Conservation (phyloP, 768 basidiomycete genomes). For the Peribolospora baueri region DNA sequence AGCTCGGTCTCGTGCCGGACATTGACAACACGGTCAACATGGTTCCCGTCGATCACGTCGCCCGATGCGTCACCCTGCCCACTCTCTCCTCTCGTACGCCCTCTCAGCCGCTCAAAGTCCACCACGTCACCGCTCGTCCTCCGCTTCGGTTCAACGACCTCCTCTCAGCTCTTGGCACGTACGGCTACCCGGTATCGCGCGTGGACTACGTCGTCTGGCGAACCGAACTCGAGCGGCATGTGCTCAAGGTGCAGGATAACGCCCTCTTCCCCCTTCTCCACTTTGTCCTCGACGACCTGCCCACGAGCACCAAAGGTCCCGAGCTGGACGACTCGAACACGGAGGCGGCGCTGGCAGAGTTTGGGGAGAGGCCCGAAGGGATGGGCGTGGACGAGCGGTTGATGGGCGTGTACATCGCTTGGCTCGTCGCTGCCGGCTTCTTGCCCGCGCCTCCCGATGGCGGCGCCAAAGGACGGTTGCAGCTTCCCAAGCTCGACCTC, state of each 20-base stretch:
- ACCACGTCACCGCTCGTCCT: constrained; percentile 68
- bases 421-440: constrained; percentile 71
- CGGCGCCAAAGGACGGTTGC: background rate
- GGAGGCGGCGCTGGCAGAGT: constrained; percentile 29
- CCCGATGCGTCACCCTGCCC: constrained; percentile 50
- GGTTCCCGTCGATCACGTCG: constrained; percentile 93
- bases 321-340: constrained; percentile 74
- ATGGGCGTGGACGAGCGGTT: constrained; percentile 48
- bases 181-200: constrained; percentile 52
- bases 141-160: constrained; percentile 72
- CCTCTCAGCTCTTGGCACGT: constrained; percentile 42
- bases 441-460: constrained; percentile 30
- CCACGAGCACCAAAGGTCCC: constrained; percentile 83
- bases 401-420: constrained; percentile 71
- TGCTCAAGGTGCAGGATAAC: constrained; percentile 81
- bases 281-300: constrained; percentile 89
- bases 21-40: constrained; percentile 97
- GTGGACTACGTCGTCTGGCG: constrained; percentile 87
- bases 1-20: constrained; percentile 85
- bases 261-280: constrained; percentile 91
- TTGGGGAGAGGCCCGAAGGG: constrained; percentile 19
- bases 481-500: constrained; percentile 16
- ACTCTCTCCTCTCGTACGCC: constrained; percentile 33
- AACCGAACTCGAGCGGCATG: constrained; percentile 74
- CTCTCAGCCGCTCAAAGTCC: constrained; percentile 28